These are phyloP conservation scores for Yarrowia phangngaensis DNA, from an alignment of 805 yeast genomes.

Conservation along the genomic window DNA sequence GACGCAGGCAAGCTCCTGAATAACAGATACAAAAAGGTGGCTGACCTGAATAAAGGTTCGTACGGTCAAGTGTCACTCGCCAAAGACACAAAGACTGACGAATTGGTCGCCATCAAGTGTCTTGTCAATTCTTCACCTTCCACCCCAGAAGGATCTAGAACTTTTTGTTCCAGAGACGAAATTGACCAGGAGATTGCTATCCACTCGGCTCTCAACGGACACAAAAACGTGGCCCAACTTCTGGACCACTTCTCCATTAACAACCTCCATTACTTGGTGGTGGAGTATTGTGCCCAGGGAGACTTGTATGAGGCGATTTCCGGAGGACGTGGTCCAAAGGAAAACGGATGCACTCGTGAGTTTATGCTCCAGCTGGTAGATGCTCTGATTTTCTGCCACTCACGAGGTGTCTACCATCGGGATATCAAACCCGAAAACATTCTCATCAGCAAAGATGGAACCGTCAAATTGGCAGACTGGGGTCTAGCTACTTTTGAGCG, in stretches of 20 bases:
- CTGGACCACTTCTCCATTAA: slow-evolving; percentile 65
- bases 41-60: slow-evolving; percentile 77
- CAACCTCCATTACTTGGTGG: slow-evolving; percentile 54
- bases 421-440: slow-evolving; percentile 96
- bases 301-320: slow-evolving; percentile 85
- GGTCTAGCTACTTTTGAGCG: slow-evolving; percentile 72
- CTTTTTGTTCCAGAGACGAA: slow-evolving; percentile 30
- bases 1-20: slow-evolving; percentile 45
- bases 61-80: slow-evolving; percentile 90
- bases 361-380: slow-evolving; percentile 75
- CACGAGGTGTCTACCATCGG: slow-evolving; percentile 81
- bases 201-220: slow-evolving; percentile 70
- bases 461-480: slow-evolving; percentile 74
- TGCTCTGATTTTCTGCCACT: slow-evolving; percentile 72
- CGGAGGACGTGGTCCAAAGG: slow-evolving; percentile 51
- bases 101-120: slow-evolving; percentile 79
- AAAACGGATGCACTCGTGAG: slow-evolving; percentile 50
- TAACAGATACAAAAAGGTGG: slow-evolving; percentile 59
- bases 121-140: slow-evolving; percentile 39
- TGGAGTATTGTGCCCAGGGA: slow-evolving; percentile 84
- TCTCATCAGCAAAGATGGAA: slow-evolving; percentile 57
- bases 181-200: slow-evolving; percentile 57
- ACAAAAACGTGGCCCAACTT: slow-evolving; percentile 73
- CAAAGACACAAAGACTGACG: slow-evolving; percentile 51
- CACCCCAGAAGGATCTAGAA: slow-evolving; percentile 8